Base-by-base conservation (phyloP, 2,329 filamentous ascomycete species). In the Fonsecaea multimorphosa region DNA sequence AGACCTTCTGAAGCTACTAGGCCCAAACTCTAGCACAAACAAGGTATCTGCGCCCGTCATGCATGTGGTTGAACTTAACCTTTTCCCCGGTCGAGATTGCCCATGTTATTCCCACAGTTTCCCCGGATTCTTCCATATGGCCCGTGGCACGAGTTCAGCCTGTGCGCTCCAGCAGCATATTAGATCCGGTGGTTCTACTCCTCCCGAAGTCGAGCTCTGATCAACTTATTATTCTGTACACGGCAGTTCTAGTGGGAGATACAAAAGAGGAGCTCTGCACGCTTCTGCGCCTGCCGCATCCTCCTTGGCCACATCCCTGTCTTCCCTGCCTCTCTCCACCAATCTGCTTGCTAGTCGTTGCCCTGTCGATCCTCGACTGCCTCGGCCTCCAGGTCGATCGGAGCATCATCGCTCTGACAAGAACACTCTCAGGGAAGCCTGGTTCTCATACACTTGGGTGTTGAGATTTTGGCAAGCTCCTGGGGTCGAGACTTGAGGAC, bases 41-140 rank as follows among this genome's bases (percentile, higher is more conserved):
- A 31, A 38, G 58, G 58, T 24, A 60, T 52, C 31, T 60, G 49
- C 51, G 44, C 58, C 46, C 58, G 58, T 51, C 46, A 60, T 60
- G 58, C 44, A 52, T 32, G 27, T 60, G 27, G 58, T 60, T 60
- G 44, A 53, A 60, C 40, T 46, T 52, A 60, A 36, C 44, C 58
- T 22, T 32, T 27, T 60, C 31, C 46, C 44, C 44, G 44, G 58
- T 53, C 58, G 31, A 38, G 44, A 60, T 40, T 49, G 58, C 31
- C 58, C 19, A 22, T 19, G 24, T 38, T 60, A 52, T 60, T 61
- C 36, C 58, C 58, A 56, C 58, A 58, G 40, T 61, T 65, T 65
- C 63, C 63, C 58, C 58, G 58, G 63, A 65, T 61, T 65, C 52
- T 60, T 55, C 46, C 54, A 52, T 51, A 46, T 60, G 58, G 24